phyloP scores from a whole-genome alignment of 768 basidiomycete genomes.

The Chalciporus piperatus region DNA sequence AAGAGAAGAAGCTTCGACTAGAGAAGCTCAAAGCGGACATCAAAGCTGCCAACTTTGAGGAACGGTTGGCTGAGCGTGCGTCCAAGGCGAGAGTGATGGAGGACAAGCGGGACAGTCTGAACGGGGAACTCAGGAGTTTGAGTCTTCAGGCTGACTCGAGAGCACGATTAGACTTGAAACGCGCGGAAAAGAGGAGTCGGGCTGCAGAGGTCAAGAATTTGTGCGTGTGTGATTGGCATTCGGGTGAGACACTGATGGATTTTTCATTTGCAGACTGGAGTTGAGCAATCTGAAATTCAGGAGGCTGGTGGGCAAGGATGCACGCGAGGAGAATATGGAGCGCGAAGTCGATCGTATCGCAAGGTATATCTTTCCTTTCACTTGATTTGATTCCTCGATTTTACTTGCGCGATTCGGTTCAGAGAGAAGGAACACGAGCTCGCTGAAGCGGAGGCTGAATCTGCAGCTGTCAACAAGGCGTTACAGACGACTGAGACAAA shows the following conservation, averaged over 20 bases:
- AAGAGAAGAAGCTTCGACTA: conserved; percentile 63
- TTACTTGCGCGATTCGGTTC: not conserved
- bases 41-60: conserved; percentile 60
- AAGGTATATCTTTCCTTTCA: conserved; percentile 43
- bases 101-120: conserved; percentile 64
- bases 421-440: conserved; percentile 73
- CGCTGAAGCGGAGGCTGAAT: conserved; percentile 29
- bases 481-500: conserved; percentile 65
- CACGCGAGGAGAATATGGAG: conserved; percentile 68
- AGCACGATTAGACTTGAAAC: conserved; percentile 75
- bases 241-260: conserved; percentile 1
- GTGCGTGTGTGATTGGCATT: conserved; percentile 47
- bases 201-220: conserved; percentile 61
- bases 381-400: not conserved
- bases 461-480: conserved; percentile 46
- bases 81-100: conserved; percentile 60
- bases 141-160: conserved; percentile 79
- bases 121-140: conserved; percentile 64
- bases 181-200: conserved; percentile 64
- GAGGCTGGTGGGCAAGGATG: conserved; percentile 60
- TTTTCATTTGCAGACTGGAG: conserved; percentile 50
- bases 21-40: conserved; percentile 60
- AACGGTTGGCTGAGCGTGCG: conserved; percentile 53
- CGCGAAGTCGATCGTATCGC: conserved; percentile 58
- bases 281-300: conserved; percentile 58